A percentile compares a stretch with the other conserved stretches of the same genome.
Conservation (phyloP, 345 rosid species). For the Xanthoceras sorbifolium region DNA sequence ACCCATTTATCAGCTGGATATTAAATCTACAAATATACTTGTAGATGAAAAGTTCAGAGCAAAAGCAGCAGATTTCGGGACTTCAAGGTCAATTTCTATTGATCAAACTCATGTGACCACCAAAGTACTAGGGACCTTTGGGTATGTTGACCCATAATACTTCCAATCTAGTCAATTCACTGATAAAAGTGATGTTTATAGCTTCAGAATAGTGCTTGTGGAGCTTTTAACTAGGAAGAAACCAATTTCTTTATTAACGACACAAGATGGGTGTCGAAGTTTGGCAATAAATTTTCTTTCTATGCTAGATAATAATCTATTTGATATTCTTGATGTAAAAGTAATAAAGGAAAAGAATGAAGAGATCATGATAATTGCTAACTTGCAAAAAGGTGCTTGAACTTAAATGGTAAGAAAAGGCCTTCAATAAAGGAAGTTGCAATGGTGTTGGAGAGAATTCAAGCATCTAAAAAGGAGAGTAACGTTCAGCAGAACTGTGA, state of each 20-base stretch:
- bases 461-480: not conserved
- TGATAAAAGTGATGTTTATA: too few relatives aligned
- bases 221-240: constrained; percentile 5
- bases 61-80: constrained; percentile 17
- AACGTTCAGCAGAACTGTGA: not conserved
- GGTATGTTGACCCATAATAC: constrained; percentile 3
- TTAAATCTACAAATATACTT: constrained; percentile 3
- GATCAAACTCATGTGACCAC: constrained; percentile 14
- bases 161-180: not conserved
- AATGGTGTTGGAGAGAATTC: not conserved
- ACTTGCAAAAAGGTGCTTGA: not conserved
- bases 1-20: not conserved
- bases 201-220: constrained; percentile 4
- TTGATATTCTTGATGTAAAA: not conserved
- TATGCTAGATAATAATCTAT: not conserved
- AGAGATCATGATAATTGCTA: not conserved
- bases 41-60: constrained; percentile 15
- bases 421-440: constrained; percentile 4
- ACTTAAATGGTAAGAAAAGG: not conserved
- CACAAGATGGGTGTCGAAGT: not conserved
- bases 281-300: not conserved
- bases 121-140: constrained; percentile 3
- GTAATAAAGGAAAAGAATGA: not conserved
- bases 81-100: not conserved
- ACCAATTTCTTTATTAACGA: not conserved